Conservation (phyloP, 345 rosid genomes). For the Abelmoschus esculentus region DNA sequence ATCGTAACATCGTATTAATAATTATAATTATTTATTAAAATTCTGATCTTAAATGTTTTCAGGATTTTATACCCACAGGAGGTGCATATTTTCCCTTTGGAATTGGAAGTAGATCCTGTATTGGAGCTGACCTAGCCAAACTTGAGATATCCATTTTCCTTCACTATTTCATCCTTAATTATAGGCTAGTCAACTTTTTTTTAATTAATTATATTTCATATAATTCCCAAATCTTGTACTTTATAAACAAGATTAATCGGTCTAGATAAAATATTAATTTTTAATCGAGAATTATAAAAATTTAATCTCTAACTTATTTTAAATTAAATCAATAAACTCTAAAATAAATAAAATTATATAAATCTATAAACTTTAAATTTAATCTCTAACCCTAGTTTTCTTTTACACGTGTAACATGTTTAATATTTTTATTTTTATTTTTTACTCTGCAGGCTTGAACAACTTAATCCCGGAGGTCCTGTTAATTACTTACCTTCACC, state of each 20-base stretch:
- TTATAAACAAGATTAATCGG: no score
- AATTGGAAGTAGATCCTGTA: slow-evolving; percentile 40
- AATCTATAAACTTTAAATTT: no score
- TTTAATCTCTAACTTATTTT: no score
- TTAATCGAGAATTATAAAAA: no score
- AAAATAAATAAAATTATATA: no score
- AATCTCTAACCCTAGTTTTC: no score
- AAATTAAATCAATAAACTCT: no score
- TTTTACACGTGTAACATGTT: no score
- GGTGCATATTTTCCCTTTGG: slow-evolving; percentile 43
- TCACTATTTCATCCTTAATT: slow-evolving; percentile 43
- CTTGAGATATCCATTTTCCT: slow-evolving; percentile 40
- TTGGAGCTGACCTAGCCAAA: slow-evolving; percentile 41
- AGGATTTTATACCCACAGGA: slow-evolving; percentile 26
- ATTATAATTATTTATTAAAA: neutral
- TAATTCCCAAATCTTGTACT: no score
- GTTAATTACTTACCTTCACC: slow-evolving; percentile 26
- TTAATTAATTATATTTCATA: neutral
- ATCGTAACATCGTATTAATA: no score
- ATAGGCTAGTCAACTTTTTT: slow-evolving; percentile 18
- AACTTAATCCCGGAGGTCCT: slow-evolving; percentile 19
- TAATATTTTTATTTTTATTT: no score
- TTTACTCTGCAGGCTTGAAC: slow-evolving; percentile 18
- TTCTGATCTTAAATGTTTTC: neutral
- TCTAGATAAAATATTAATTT: no score